These are phyloP conservation scores for Anisodus acutangulus DNA, from an alignment of 257 asterid genomes.

Conservation along the genomic window DNA sequence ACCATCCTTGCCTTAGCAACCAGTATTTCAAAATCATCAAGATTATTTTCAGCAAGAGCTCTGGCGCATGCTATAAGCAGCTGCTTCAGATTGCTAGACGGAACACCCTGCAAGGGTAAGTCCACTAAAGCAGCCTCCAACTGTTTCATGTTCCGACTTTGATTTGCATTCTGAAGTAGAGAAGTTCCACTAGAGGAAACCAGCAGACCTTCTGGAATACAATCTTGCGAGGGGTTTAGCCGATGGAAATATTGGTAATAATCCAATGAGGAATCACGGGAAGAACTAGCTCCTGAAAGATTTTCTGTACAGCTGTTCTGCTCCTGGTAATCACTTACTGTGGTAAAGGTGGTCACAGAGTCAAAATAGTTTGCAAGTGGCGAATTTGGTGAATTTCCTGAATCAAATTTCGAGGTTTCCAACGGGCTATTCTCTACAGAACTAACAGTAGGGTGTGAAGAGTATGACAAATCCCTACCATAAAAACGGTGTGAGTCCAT, in stretches of 20 bases:
- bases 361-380: slow-evolving; percentile 64
- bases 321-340: slow-evolving; percentile 53
- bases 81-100: slow-evolving; percentile 26
- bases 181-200: slow-evolving; percentile 39
- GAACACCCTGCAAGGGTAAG: neutral
- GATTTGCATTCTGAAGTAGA: slow-evolving; percentile 40
- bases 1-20: slow-evolving; percentile 30
- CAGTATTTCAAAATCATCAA: slow-evolving; percentile 28
- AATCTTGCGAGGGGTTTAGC: slow-evolving; percentile 44
- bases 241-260: slow-evolving; percentile 49
- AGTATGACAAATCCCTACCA: slow-evolving; percentile 40
- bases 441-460: slow-evolving; percentile 52
- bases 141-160: slow-evolving; percentile 49
- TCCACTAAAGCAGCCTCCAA: slow-evolving; percentile 35
- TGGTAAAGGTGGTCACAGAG: slow-evolving; percentile 42
- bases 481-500: slow-evolving; percentile 44
- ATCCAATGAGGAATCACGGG: slow-evolving; percentile 64
- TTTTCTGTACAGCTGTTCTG: slow-evolving; percentile 57
- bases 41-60: slow-evolving; percentile 28
- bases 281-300: slow-evolving; percentile 58
- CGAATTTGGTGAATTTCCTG: slow-evolving; percentile 69
- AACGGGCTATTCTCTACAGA: slow-evolving; percentile 51
- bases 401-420: slow-evolving; percentile 56
- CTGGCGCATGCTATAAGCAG: slow-evolving; percentile 34
- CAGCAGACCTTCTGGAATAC: slow-evolving; percentile 43